Percentiles rank a stretch among this genome's conserved stretches.
Conservation (phyloP, 2,329 filamentous ascomycete species). For the Trichoderma pleuroti region DNA sequence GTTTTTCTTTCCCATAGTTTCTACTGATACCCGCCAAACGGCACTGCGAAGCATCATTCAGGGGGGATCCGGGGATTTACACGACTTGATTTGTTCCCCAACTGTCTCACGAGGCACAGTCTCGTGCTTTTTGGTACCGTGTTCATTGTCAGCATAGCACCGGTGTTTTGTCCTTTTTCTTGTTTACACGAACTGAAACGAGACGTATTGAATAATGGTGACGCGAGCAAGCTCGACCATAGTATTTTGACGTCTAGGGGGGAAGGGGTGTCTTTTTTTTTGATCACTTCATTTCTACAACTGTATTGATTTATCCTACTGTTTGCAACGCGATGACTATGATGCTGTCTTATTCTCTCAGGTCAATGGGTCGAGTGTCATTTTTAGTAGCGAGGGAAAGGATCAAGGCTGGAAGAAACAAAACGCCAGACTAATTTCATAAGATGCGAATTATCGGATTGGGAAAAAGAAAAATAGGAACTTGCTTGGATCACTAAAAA, state of each 20-base stretch:
- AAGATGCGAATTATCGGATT: background rate
- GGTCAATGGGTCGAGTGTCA: background rate
- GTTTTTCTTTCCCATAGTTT: background rate
- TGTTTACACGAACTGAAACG: slow-evolving; percentile 1
- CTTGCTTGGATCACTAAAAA: background rate
- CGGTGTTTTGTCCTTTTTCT: slow-evolving; percentile 20
- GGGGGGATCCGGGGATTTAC: background rate
- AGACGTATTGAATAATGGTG: slow-evolving; percentile 25
- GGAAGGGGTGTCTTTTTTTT: background rate
- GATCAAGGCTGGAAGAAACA: background rate
- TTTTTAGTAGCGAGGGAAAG: background rate
- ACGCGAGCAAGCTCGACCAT: slow-evolving; percentile 17
- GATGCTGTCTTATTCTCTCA: background rate
- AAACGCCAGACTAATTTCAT: background rate
- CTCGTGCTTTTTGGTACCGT: background rate
- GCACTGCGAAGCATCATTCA: slow-evolving; percentile 13
- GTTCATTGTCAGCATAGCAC: slow-evolving; percentile 24
- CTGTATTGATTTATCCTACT: background rate
- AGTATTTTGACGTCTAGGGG: background rate
- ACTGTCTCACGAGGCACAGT: background rate
- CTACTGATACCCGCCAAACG: slow-evolving; percentile 17
- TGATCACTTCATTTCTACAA: background rate
- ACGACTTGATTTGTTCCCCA: background rate
- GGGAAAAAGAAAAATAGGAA: background rate
- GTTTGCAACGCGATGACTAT: background rate